Evolutionary conservation across 163 green algal genomes (phyloP).

Genomic region (Volvox carteri): DNA sequence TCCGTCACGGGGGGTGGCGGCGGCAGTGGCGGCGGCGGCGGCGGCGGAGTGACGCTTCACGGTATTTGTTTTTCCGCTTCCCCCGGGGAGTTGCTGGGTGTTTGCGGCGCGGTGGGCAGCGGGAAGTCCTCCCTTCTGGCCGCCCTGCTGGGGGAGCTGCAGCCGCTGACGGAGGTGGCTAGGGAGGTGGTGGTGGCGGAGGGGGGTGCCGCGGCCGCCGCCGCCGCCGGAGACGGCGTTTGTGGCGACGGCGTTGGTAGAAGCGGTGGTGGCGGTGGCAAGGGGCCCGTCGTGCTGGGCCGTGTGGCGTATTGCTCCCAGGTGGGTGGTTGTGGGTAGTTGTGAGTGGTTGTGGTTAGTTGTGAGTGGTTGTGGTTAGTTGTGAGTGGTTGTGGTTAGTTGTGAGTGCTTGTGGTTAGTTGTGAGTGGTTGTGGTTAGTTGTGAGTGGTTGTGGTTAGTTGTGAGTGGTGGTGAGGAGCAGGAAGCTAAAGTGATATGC

Average conservation of each 20-base stretch:
- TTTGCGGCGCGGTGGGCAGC: constrained; percentile 72
- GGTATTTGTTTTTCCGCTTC: constrained; percentile 60
- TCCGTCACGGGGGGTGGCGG: background rate
- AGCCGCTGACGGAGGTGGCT: constrained; percentile 57
- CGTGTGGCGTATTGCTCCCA: constrained; percentile 74
- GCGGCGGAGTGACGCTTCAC: constrained; percentile 59
- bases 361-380: no score
- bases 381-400: no score
- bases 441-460: no score
- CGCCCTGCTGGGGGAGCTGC: constrained; percentile 79
- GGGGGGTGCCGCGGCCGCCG: background rate
- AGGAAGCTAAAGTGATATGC: no score
- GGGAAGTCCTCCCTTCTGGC: constrained; percentile 79
- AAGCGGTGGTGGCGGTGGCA: background rate
- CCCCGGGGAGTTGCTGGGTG: constrained; percentile 73
- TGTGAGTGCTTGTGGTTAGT: no score
- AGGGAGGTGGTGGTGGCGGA: background rate
- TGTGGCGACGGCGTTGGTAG: background rate
- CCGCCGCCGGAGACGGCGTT: background rate
- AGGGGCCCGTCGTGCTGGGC: constrained; percentile 57
- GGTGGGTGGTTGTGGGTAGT: constrained; percentile 38
- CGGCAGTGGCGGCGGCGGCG: background rate
- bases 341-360: no score
- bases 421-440: no score
- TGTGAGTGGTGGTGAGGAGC: no score